Evolutionary conservation across 1,284 basidiomycete genomes (phyloP), one percentile per base, ranked within the genome.

Genomic region (Somion occarium): DNA sequence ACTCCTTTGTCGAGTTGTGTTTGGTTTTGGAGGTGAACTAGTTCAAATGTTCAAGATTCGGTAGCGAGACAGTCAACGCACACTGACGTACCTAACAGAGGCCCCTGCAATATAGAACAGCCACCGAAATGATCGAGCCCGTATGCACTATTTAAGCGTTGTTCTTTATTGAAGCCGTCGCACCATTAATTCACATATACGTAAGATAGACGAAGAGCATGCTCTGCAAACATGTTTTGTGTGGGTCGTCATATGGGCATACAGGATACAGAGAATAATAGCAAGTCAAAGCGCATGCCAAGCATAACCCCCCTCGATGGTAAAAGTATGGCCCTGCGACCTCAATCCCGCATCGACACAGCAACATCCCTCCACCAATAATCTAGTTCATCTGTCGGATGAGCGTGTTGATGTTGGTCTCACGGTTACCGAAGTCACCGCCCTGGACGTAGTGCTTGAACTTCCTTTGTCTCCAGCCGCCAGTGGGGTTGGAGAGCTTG

Each of bases 401-500:
- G 73, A 98, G 90, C 73, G 90, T 88, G 85, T 96, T 96, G 80
- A 98, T 98, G 80, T 92, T 91, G 64, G 78, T 76, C 75, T 98
- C 95, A 69, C 94, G 90, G 81, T 98, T 87, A 73, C 95, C 95
- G 69, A 90, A 89, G 79, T 98, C 95, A 76, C 95, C 94, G 67
- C 92, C 92, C 79, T 94, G 83, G 56, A 96, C 82, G 70, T 80
- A 95, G 75, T 91, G 88, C 76, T 88, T 93, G 87, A 98, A 96
- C 80, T 99, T 99, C 70, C 93, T 83, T 67, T 82, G 84, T 74
- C 91, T 88, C 94, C 93, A 99, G 65, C 97, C 97, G 62, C 97
- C 96, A 64, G 83, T 98, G 54, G 97, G 95, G 86, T 98, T 98
- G 62, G 93, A 97, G 57, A 99, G 89, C 75, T 99, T 98, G 86